Evolutionary conservation across 306 rosid species (phyloP), one percentile per base, ranked within the genome.

Genomic region (Citrullus amarus): DNA sequence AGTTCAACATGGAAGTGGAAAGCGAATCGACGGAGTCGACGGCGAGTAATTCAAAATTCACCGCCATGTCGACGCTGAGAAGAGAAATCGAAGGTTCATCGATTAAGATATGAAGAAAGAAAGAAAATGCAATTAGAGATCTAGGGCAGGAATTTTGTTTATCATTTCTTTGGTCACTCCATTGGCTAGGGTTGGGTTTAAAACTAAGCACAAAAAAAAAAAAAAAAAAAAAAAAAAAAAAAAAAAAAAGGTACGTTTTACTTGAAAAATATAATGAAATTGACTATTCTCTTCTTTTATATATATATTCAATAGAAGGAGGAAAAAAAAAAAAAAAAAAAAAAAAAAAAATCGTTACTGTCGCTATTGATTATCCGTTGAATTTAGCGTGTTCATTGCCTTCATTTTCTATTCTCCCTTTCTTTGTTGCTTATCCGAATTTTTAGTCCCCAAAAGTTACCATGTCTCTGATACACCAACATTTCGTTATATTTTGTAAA

Each of bases 141-240:
- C 90, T 86, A 81, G 66, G 82, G 79, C 41, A 15, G 32, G 41
- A 73, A 17, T 74, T 74, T 74, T 54, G 44, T 3, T 16, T 53
- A 32, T 74, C 61, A 73, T 30, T 34, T 44, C 12, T 53, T 17
- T 53, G 18, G 32, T 74, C 78, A 74, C 78, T 18, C 48, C 62
- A 28, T 16, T 8, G 75, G 54, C 39, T 39, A 48, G 76, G 58
- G 76, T 48, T 71, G 76, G 39, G 76, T 71, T 71, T 71, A 72
- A 72, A 71, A 48, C 4, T 48, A 10, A 1, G 28, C 28, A 25
- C 28, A 25, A 25, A 25, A 25, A 25, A 25, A 25, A 22, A 22
- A 22, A 25, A 25, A 25, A 25, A 25, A 22, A 22, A 22, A 22
- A 22, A 22, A 22, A 22, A 22, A 22, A 22, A 22, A 22, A 22